These are phyloP conservation scores for Scheffersomyces quercinus DNA, from an alignment of 1,139 yeast genomes.

Conservation along the genomic window DNA sequence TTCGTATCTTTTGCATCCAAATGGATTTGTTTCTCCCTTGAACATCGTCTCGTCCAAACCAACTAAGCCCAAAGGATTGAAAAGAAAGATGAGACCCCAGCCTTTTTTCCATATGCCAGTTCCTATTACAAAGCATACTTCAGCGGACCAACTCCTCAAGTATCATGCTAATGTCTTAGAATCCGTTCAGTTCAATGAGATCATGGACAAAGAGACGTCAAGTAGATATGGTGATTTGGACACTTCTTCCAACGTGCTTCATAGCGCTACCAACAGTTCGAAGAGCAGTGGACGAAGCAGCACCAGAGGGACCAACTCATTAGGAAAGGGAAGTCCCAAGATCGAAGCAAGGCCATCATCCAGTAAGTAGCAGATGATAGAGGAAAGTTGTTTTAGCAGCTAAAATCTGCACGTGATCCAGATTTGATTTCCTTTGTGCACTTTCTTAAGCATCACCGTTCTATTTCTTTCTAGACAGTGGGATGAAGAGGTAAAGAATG, in stretches of 20 bases:
- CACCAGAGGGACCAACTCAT: neutral
- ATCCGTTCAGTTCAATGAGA: conserved; percentile 21
- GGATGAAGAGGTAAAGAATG: too few species aligned
- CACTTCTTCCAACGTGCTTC: conserved; percentile 18
- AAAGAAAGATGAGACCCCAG: conserved; percentile 4
- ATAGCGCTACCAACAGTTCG: conserved; percentile 13
- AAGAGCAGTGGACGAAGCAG: conserved; percentile 5
- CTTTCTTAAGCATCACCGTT: too few species aligned
- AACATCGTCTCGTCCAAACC: neutral
- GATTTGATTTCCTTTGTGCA: neutral
- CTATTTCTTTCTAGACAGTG: too few species aligned
- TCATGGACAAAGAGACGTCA: conserved; percentile 16
- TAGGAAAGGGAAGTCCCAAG: neutral
- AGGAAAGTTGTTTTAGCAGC: too few species aligned
- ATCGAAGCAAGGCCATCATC: neutral
- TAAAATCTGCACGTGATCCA: neutral
- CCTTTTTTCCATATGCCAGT: conserved; percentile 15
- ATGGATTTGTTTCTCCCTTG: conserved; percentile 12
- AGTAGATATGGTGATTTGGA: conserved; percentile 34
- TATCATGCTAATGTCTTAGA: conserved; percentile 25
- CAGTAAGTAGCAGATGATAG: neutral
- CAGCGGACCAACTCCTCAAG: conserved; percentile 20
- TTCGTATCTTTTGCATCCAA: conserved; percentile 11
- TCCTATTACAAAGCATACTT: conserved; percentile 17
- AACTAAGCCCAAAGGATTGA: conserved; percentile 3